phyloP scores from a whole-genome alignment of 1,139 yeast species.

The Kodamaea sp. region DNA sequence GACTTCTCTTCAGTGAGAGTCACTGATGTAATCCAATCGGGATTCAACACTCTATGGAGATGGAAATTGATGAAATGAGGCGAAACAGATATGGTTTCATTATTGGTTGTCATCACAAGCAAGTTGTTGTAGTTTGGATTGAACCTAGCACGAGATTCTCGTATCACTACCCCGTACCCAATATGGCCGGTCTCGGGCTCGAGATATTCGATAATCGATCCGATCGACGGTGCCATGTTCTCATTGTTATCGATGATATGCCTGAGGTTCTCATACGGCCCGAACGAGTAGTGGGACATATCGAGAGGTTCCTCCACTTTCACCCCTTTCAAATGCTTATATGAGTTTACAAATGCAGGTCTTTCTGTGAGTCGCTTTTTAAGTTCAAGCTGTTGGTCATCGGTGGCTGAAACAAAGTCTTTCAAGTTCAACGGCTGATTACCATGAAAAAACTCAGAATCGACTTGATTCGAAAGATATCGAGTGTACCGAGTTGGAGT shows the following conservation, averaged over 20 bases:
- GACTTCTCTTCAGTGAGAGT: too few relatives aligned
- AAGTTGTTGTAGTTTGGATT: conserved; percentile 33
- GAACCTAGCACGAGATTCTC: conserved; percentile 29
- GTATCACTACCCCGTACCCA: conserved; percentile 32
- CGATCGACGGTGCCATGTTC: conserved; percentile 22
- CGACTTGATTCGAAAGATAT: too few relatives aligned
- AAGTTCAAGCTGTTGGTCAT: too few relatives aligned
- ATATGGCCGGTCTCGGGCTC: conserved; percentile 10
- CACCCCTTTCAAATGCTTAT: too few relatives aligned
- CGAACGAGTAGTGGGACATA: background rate
- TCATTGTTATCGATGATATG: conserved; percentile 21
- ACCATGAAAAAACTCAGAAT: too few relatives aligned
- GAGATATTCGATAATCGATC: conserved; percentile 35
- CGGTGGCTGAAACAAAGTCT: too few relatives aligned
- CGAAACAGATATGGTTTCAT: conserved; percentile 25
- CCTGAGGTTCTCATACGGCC: conserved; percentile 13
- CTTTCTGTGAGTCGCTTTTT: too few relatives aligned
- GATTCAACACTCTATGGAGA: conserved; percentile 22
- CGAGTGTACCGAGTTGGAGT: too few relatives aligned
- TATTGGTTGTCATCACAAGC: conserved; percentile 30
- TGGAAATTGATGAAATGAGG: conserved; percentile 29
- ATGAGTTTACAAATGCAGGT: too few relatives aligned
- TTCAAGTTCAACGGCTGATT: too few relatives aligned
- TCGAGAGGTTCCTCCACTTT: too few relatives aligned
- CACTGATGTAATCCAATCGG: conserved; percentile 18